Evolutionary conservation across 495 filamentous ascomycete genomes (phyloP).

Genomic region (Hypoxylon lienhwacheense): DNA sequence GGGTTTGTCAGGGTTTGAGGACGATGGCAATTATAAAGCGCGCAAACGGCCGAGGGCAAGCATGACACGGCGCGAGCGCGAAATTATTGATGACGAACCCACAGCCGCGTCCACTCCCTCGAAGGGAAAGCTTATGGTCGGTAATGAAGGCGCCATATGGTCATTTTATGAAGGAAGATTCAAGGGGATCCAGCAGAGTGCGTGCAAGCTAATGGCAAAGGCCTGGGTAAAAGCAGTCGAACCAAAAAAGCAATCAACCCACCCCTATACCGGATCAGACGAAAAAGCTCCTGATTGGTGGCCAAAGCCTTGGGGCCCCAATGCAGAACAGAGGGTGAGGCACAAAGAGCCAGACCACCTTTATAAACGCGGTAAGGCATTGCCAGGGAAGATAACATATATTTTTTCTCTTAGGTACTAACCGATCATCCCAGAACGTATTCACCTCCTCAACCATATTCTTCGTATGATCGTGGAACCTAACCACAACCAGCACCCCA

Average conservation of each 20-base stretch:
- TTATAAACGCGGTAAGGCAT: conserved; percentile 66
- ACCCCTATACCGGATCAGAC: conserved; percentile 76
- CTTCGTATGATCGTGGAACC: conserved; percentile 59
- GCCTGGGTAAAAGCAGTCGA: conserved; percentile 81
- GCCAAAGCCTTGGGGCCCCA: conserved; percentile 60
- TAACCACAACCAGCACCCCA: conserved; percentile 40
- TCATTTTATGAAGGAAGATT: conserved; percentile 67
- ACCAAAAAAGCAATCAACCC: conserved; percentile 80
- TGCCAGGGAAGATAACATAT: background rate
- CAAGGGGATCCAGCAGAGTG: conserved; percentile 69
- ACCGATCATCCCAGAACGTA: conserved; percentile 53
- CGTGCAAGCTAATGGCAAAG: conserved; percentile 74
- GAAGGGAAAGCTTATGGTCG: conserved; percentile 54
- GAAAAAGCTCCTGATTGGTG: conserved; percentile 77
- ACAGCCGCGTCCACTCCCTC: conserved; percentile 19
- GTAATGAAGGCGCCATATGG: conserved; percentile 59
- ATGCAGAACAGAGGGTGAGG: conserved; percentile 45
- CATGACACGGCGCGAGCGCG: conserved; percentile 29
- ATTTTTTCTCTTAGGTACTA: too few species aligned
- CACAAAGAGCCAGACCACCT: conserved; percentile 89
- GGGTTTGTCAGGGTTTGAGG: conserved; percentile 22
- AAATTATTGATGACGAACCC: conserved; percentile 36
- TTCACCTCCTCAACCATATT: conserved; percentile 64
- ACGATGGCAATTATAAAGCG: conserved; percentile 34
- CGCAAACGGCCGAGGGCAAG: conserved; percentile 43